A percentile compares a stretch with the other conserved stretches of the same genome.
phyloP scores from a whole-genome alignment of 2,329 filamentous ascomycete species.

The Nannizziopsis arthrosporioides region DNA sequence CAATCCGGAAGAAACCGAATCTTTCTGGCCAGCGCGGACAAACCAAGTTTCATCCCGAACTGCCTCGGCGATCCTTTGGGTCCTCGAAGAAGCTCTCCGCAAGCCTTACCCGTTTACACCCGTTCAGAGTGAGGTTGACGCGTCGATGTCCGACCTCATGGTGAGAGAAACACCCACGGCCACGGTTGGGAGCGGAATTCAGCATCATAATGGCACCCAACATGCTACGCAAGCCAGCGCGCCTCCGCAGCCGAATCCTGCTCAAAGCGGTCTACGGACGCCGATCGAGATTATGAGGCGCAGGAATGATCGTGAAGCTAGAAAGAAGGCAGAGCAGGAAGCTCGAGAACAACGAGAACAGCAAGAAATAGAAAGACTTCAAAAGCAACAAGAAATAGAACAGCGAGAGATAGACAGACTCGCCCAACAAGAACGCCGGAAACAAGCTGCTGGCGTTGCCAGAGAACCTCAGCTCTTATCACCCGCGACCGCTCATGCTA shows the following conservation, averaged over 20 bases:
- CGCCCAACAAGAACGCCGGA: conserved; percentile 16
- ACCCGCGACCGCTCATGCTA: neutral
- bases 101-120: conserved; percentile 71
- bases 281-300: conserved; percentile 88
- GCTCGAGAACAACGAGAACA: conserved; percentile 45
- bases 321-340: conserved; percentile 56
- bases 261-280: conserved; percentile 56
- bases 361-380: conserved; percentile 39
- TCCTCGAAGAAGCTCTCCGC: conserved; percentile 80
- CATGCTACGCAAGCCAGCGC: conserved; percentile 37
- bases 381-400: conserved; percentile 40
- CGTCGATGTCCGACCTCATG: conserved; percentile 78
- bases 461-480: conserved; percentile 18
- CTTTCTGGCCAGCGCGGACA: conserved; percentile 42
- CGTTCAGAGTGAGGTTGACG: conserved; percentile 76
- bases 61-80: conserved; percentile 80
- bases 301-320: conserved; percentile 62
- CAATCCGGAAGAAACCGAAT: conserved; percentile 22
- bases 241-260: conserved; percentile 13
- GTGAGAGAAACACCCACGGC: neutral
- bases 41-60: conserved; percentile 68
- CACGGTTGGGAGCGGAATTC: conserved; percentile 39
- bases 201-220: conserved; percentile 43
- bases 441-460: conserved; percentile 37
- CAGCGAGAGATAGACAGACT: conserved; percentile 20